Evolutionary conservation across 2,329 filamentous ascomycete species (phyloP).

Genomic region (Colletotrichum sp.): DNA sequence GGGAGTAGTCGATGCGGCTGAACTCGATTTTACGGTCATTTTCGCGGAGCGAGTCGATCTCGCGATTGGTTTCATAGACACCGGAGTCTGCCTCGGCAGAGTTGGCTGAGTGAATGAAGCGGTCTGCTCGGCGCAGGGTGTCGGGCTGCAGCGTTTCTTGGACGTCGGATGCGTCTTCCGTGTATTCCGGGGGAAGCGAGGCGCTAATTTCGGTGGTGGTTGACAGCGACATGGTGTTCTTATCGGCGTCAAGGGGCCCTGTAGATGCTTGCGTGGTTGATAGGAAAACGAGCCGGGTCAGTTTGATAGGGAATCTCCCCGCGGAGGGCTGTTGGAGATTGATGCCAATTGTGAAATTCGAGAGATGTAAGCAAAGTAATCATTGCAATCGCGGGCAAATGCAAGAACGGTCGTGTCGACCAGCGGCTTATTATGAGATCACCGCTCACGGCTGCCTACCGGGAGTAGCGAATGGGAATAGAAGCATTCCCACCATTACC

Average conservation of each 20-base stretch:
- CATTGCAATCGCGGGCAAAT: background rate
- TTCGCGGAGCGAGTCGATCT: conserved; percentile 35
- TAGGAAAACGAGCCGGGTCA: background rate
- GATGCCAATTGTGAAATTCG: background rate
- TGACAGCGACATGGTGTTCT: background rate
- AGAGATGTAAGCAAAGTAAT: background rate
- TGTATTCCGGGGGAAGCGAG: conserved; percentile 4
- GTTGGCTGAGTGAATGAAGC: conserved; percentile 33
- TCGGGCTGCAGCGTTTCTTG: conserved; percentile 29
- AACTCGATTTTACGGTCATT: conserved; percentile 34
- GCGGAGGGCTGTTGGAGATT: background rate
- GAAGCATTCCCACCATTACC: background rate
- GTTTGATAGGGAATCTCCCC: background rate
- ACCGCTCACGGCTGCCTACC: background rate
- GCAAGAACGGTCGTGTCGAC: no score
- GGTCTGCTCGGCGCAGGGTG: conserved; percentile 35
- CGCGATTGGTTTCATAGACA: conserved; percentile 41
- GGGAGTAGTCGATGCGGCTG: conserved; percentile 33
- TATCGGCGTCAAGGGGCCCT: background rate
- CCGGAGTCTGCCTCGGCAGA: conserved; percentile 30
- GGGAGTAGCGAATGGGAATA: background rate
- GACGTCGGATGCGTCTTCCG: background rate
- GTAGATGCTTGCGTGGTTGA: background rate
- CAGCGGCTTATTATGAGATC: background rate
- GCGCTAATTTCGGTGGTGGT: background rate